Evolutionary conservation across 345 rosid species (phyloP), one percentile per base, ranked within the genome.

Genomic region (Acer negundo): DNA sequence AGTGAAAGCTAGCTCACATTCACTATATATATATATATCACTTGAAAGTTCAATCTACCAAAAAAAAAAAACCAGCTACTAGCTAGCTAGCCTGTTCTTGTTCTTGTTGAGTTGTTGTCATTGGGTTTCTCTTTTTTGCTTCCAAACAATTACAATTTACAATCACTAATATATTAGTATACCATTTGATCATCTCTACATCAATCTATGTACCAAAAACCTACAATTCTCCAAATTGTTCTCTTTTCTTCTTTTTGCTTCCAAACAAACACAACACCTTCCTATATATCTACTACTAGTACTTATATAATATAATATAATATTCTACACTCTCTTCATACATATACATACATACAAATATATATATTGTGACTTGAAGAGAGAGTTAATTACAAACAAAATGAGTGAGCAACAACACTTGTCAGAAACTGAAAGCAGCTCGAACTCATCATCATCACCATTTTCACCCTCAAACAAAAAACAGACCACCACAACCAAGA

Each of bases 401-500:
- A 81, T 83, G 86, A 68, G 67, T 67, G 84, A 83, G 63, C 77
- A 22, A 1, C 84, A 68, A 35, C 76, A 74, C 72, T 80, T 80
- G 35, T 80, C 83, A 17, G 86, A 85, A 70, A 73, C 85, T 3
- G 90, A 83, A 56, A 80, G 82, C 77, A 75, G 87, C 76, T 82
- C 85, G 47, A 80, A 80, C 78, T 82, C 83, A 0, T 71, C 46
- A 9, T 42, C 46, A 1, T 42, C 85, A 10, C 55, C 84, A 13
- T 62, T 53, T 3, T 75, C 86, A 4, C 81, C 86, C 6, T 26
- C 38, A 3, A 35, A 35, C 38, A 35, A 35, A 35, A 35, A 35
- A 4, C 38, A 35, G 38, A 5, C 38, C 38, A 35, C 38, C 6
- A 35, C 38, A 35, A 3, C 38, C 38, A 35, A 35, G 38, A 35